Conservation (phyloP, 192 early-diverging fungal genomes). For the Backusella luteola region DNA sequence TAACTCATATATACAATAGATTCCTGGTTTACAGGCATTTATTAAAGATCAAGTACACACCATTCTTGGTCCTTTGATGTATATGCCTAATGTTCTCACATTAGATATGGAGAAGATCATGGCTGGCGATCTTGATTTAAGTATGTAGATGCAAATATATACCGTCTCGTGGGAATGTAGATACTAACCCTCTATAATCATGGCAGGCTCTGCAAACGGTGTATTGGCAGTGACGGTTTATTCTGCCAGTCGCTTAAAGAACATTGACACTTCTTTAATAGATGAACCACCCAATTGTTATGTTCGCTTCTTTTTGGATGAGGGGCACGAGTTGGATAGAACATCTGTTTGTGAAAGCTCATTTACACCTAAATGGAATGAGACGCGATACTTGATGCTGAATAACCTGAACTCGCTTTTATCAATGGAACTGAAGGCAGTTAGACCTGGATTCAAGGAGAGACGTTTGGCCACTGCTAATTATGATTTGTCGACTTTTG, state of each 20-base stretch:
- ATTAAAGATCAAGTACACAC: slow-evolving; percentile 56
- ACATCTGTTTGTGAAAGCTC: slow-evolving; percentile 15
- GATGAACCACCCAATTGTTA: slow-evolving; percentile 14
- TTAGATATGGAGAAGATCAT: slow-evolving; percentile 27
- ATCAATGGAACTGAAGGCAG: slow-evolving; percentile 15
- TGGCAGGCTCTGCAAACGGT: slow-evolving; percentile 23
- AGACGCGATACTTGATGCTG: slow-evolving; percentile 23
- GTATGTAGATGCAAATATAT: slow-evolving; percentile 4
- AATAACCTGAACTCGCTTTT: slow-evolving; percentile 21
- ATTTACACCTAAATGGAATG: slow-evolving; percentile 28
- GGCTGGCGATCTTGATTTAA: slow-evolving; percentile 31
- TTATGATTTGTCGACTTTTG: slow-evolving; percentile 16
- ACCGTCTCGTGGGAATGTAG: not conserved
- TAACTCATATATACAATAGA: slow-evolving; percentile 13
- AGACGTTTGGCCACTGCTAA: slow-evolving; percentile 19
- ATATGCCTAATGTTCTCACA: slow-evolving; percentile 33
- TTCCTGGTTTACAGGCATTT: slow-evolving; percentile 69
- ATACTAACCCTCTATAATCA: not conserved
- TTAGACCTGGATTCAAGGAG: slow-evolving; percentile 21
- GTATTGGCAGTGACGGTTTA: slow-evolving; percentile 30
- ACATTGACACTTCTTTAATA: slow-evolving; percentile 6
- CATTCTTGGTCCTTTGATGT: slow-evolving; percentile 47
- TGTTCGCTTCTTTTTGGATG: slow-evolving; percentile 29
- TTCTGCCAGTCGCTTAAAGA: slow-evolving; percentile 17
- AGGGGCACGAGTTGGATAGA: slow-evolving; percentile 22